Conservation (phyloP, 1,284 basidiomycete species). For the Bondarzewia mesenterica region DNA sequence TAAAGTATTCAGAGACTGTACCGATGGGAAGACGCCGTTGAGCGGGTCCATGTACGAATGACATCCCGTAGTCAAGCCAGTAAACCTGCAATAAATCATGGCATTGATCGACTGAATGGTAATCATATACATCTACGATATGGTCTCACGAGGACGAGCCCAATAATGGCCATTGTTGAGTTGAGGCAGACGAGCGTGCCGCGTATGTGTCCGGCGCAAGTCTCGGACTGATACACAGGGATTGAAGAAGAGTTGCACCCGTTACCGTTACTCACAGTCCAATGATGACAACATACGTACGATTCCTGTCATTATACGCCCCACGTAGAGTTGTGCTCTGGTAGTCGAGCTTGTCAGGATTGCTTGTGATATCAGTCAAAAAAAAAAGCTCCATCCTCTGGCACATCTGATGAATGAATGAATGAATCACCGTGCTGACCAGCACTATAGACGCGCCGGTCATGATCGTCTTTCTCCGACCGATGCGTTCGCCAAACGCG, state of each 20-base stretch:
- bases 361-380: slow-evolving; percentile 16
- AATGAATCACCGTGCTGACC: slow-evolving; percentile 29
- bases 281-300: slow-evolving; percentile 18
- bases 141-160: slow-evolving; percentile 37
- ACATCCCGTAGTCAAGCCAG: slow-evolving; percentile 40
- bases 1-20: slow-evolving; percentile 6
- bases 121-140: too few relatives aligned
- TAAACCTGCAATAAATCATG: too few relatives aligned
- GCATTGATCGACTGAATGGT: too few relatives aligned
- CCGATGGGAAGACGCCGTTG: slow-evolving; percentile 39
- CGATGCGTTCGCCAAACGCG: slow-evolving; percentile 32
- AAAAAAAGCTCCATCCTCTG: neutral
- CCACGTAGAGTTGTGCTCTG: slow-evolving; percentile 37
- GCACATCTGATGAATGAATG: too few relatives aligned
- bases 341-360: slow-evolving; percentile 31
- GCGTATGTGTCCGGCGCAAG: slow-evolving; percentile 34
- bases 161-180: slow-evolving; percentile 37
- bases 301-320: slow-evolving; percentile 43
- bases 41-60: slow-evolving; percentile 26
- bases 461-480: slow-evolving; percentile 35
- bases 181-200: slow-evolving; percentile 40
- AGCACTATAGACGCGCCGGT: slow-evolving; percentile 35
- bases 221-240: slow-evolving; percentile 39
- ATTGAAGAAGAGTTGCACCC: slow-evolving; percentile 39
- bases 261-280: slow-evolving; percentile 30